Conservation (phyloP, 352 stramenopile species). For the Blastocystis sp. region DNA sequence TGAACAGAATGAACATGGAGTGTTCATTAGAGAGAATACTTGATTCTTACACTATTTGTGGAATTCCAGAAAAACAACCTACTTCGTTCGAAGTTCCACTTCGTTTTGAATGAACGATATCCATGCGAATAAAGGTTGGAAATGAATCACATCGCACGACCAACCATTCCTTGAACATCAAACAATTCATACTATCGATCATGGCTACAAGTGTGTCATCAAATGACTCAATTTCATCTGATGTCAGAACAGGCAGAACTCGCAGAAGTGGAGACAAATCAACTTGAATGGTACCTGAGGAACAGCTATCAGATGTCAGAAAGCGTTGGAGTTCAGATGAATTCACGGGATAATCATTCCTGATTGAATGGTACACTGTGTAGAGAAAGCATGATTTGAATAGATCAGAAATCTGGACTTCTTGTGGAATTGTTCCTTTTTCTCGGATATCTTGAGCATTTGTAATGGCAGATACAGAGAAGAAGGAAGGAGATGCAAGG, state of each 20-base stretch:
- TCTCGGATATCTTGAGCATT: neutral
- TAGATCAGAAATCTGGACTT: neutral
- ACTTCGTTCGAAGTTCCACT: neutral
- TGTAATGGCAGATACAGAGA: neutral
- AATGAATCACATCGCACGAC: constrained; percentile 11
- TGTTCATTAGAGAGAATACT: neutral
- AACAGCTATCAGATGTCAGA: constrained; percentile 15
- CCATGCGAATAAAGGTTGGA: constrained; percentile 10
- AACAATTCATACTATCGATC: neutral
- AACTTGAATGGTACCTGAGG: neutral
- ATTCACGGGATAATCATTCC: neutral
- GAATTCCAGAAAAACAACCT: neutral
- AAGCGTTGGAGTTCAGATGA: neutral
- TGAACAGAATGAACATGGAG: neutral
- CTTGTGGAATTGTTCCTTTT: constrained; percentile 11
- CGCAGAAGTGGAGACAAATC: neutral
- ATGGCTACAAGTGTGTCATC: neutral
- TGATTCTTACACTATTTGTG: neutral
- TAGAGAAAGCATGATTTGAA: constrained; percentile 61
- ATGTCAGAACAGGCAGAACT: neutral
- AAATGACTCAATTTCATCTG: neutral
- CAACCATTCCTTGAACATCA: constrained; percentile 34
- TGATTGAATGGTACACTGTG: neutral
- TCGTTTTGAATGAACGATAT: neutral
- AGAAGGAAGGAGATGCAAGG: constrained; percentile 10